These are phyloP conservation scores for Candida sanyaensis DNA, from an alignment of 1,139 yeast genomes.

Conservation along the genomic window DNA sequence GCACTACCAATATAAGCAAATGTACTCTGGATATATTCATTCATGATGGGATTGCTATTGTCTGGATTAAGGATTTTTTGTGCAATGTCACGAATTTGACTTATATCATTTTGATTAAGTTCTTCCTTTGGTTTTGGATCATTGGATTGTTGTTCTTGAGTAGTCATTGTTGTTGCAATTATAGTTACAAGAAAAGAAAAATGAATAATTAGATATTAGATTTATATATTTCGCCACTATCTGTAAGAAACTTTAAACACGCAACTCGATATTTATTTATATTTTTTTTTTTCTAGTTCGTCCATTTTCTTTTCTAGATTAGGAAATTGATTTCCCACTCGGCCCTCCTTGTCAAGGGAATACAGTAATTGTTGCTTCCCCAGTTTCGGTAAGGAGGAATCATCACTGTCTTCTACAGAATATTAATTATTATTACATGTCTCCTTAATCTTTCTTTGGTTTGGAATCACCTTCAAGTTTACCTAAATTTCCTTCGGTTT, in stretches of 20 bases:
- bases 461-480: conserved; percentile 6
- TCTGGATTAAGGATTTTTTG: conserved; percentile 29
- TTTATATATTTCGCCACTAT: not conserved
- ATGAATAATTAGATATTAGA: not conserved
- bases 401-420: not conserved
- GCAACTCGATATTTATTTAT: not conserved
- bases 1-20: conserved; percentile 31
- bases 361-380: not conserved
- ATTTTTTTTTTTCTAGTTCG: not conserved
- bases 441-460: not conserved
- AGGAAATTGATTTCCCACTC: not conserved
- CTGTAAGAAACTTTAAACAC: not conserved
- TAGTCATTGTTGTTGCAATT: conserved; percentile 1
- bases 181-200: not conserved
- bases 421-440: not conserved
- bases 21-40: conserved; percentile 27
- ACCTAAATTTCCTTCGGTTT: conserved; percentile 13
- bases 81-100: conserved; percentile 18
- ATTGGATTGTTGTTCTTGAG: conserved; percentile 2
- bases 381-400: not conserved
- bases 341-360: not conserved
- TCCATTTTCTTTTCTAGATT: not conserved
- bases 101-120: conserved; percentile 8
- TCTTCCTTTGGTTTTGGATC: conserved; percentile 2
- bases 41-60: conserved; percentile 28